Conservation (phyloP, 176 grass and related monocot genomes). For the Phyllostachys edulis region DNA sequence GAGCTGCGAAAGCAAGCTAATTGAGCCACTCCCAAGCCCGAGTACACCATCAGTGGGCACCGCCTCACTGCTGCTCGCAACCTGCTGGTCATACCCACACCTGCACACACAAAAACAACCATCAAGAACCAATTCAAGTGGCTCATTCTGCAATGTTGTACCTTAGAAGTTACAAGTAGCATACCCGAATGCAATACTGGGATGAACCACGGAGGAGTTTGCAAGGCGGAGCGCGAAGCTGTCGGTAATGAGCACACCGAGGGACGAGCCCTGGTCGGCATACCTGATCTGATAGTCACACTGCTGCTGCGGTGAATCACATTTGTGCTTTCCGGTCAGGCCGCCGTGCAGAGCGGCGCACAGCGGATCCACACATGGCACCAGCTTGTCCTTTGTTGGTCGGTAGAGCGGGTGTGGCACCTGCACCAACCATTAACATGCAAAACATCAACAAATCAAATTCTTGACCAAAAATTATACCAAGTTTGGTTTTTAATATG, state of each 20-base stretch:
- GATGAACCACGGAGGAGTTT: constrained; percentile 59
- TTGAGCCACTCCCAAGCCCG: constrained; percentile 71
- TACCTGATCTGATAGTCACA: constrained; percentile 91
- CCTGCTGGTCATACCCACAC: constrained; percentile 87
- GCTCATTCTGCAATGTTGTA: background rate
- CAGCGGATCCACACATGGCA: constrained; percentile 57
- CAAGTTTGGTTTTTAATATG: background rate
- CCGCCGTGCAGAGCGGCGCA: constrained; percentile 47
- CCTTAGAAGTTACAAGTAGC: constrained; percentile 4
- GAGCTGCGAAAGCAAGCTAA: constrained; percentile 82
- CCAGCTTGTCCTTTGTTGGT: constrained; percentile 73
- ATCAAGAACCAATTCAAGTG: constrained; percentile 3
- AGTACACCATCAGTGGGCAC: constrained; percentile 71
- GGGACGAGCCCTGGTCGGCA: constrained; percentile 73
- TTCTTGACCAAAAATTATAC: background rate
- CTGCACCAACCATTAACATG: constrained; percentile 32
- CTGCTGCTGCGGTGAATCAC: constrained; percentile 43
- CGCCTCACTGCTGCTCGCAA: constrained; percentile 35
- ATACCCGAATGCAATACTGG: constrained; percentile 78
- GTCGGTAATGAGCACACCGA: constrained; percentile 74
- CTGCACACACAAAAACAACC: constrained; percentile 39
- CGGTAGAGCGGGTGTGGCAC: constrained; percentile 81
- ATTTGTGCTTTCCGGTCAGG: constrained; percentile 24
- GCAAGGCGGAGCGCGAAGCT: constrained; percentile 54
- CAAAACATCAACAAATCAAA: constrained; percentile 18